A percentile compares a stretch with the other conserved stretches of the same genome.
Conservation (phyloP, 805 yeast genomes). For the Ogataea paraovalis region DNA sequence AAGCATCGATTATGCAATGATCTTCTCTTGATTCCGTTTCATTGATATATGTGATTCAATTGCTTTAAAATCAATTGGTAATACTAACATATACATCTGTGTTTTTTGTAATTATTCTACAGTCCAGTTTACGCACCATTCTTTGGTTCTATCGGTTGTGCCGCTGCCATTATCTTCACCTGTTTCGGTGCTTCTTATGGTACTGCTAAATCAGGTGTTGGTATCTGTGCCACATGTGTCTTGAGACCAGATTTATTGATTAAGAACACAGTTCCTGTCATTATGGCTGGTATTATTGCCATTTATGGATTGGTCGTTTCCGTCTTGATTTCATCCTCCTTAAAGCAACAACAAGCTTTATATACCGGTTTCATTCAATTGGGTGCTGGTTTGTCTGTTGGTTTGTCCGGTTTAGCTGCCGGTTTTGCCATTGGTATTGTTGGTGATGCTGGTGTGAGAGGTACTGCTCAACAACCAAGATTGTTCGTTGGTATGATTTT, state of each 20-base stretch:
- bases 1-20: too few species aligned
- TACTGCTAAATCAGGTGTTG: constrained; percentile 98
- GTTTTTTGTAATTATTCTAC: constrained; percentile 3
- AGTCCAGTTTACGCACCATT: constrained; percentile 89
- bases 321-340: constrained; percentile 85
- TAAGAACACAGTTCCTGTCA: constrained; percentile 91
- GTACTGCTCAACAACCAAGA: constrained; percentile 97
- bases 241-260: constrained; percentile 95
- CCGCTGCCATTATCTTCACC: constrained; percentile 98
- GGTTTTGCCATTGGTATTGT: constrained; percentile 99
- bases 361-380: constrained; percentile 97
- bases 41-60: too few species aligned
- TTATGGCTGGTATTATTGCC: constrained; percentile 99
- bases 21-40: too few species aligned
- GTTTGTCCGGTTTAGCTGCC: constrained; percentile 95
- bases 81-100: not conserved
- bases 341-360: constrained; percentile 86
- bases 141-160: constrained; percentile 99
- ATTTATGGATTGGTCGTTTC: constrained; percentile 96
- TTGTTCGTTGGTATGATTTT: constrained; percentile 97
- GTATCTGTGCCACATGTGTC: constrained; percentile 97
- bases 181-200: constrained; percentile 99
- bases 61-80: not conserved
- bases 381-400: constrained; percentile 97
- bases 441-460: constrained; percentile 99